Percentiles rank a stretch among this genome's conserved stretches.
Evolutionary conservation across 805 yeast species (phyloP).

Genomic region (Zygoascus tannicola): DNA sequence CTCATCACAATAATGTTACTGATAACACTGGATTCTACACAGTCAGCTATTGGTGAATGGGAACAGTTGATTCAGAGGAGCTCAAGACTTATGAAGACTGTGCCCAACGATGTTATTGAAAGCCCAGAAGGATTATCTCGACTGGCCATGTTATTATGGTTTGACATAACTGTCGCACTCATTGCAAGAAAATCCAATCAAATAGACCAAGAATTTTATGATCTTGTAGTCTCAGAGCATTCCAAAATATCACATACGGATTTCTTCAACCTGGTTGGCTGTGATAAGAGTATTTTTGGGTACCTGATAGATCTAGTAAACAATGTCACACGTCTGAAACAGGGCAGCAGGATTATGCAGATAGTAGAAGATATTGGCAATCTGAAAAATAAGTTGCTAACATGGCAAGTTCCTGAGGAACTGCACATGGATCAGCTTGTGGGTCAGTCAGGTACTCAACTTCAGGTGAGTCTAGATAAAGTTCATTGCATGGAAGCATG

Average conservation of each 20-base stretch:
- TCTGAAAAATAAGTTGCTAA: background rate
- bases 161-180: background rate
- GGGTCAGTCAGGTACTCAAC: background rate
- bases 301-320: background rate
- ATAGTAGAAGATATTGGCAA: background rate
- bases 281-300: background rate
- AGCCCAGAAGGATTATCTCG: background rate
- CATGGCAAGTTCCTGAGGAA: background rate
- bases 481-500: conserved; percentile 2
- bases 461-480: background rate
- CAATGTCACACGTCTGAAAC: background rate
- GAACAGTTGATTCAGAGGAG: background rate
- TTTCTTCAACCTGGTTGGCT: conserved; percentile 2
- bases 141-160: conserved; percentile 2
- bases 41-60: background rate
- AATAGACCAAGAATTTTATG: background rate
- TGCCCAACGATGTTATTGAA: background rate
- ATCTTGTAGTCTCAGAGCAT: background rate
- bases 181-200: background rate
- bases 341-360: background rate
- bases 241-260: background rate
- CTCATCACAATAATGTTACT: background rate
- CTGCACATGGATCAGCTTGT: background rate
- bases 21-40: background rate
- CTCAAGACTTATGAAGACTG: background rate